Evolutionary conservation across 352 stramenopile genomes (phyloP).

Genomic region (Globisporangium acanthophoron): DNA sequence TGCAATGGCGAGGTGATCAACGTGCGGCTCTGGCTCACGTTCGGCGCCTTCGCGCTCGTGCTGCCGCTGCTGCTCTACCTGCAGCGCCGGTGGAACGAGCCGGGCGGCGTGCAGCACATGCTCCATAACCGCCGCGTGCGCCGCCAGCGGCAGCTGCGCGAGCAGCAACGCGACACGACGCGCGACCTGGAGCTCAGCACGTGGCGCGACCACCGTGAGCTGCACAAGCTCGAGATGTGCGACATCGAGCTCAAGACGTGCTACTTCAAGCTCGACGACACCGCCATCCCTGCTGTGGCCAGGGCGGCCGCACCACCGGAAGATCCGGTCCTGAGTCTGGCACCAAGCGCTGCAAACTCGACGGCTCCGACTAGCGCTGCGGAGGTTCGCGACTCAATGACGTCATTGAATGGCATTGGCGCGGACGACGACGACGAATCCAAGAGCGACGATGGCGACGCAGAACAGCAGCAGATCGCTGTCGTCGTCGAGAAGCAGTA

Average conservation of each 20-base stretch:
- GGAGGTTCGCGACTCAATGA: not conserved
- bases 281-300: not conserved
- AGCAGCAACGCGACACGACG: constrained; percentile 23
- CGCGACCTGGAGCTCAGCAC: constrained; percentile 21
- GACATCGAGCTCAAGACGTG: constrained; percentile 15
- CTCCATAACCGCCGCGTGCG: constrained; percentile 8
- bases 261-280: constrained; percentile 9
- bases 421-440: not conserved
- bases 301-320: not conserved
- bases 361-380: too few relatives aligned
- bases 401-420: not conserved
- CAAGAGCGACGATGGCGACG: not conserved
- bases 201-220: constrained; percentile 30
- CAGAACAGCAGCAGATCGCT: not conserved
- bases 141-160: constrained; percentile 4
- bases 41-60: constrained; percentile 19
- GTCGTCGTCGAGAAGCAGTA: not conserved
- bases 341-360: not conserved
- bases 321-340: too few relatives aligned
- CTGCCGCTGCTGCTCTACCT: constrained; percentile 36
- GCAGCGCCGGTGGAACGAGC: constrained; percentile 32
- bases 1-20: constrained; percentile 10
- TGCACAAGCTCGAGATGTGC: constrained; percentile 25
- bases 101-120: constrained; percentile 13
- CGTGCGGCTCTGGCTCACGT: constrained; percentile 26